Evolutionary conservation across 2,329 filamentous ascomycete genomes (phyloP), one percentile per base, ranked within the genome.

Genomic region (Colletotrichum chlorophyti): DNA sequence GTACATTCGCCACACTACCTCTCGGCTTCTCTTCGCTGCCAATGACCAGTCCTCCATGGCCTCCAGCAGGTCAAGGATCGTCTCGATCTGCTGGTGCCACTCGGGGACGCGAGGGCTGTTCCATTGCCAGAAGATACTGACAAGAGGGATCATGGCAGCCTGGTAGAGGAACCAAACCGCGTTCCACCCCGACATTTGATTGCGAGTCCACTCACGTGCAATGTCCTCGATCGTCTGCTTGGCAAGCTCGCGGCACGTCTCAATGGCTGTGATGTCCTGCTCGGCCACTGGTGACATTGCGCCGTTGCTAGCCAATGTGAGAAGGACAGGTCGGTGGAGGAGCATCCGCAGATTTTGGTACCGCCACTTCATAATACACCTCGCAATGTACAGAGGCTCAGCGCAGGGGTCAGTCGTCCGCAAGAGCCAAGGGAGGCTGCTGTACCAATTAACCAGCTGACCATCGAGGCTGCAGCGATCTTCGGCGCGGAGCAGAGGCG

Each of bases 151-250:
- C 87, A 93, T 91, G 62, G 85, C 86, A 0, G 90, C 89, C 70
- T 93, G 90, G 74, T 91, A 93, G 58, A 91, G 82, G 72, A 92
- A 89, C 89, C 90, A 93, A 3, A 91, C 89, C 0, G 88, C 90
- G 69, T 91, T 91, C 90, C 90, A 93, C 8, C 90, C 90, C 0
- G 85, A 86, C 75, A 93, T 90, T 68, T 92, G 85, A 68, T 91
- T 90, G 41, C 86, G 83, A 41, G 84, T 83, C 76, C 89, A 91
- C 62, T 90, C 88, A 19, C 80, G 77, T 10, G 86, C 82, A 61
- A 93, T 91, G 59, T 92, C 89, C 57, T 87, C 83, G 62, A 93
- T 91, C 0, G 88, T 88, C 62, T 87, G 82, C 61, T 84, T 85
- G 8, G 90, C 89, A 1, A 92, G 81, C 48, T 86, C 81, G 15